phyloP scores from a whole-genome alignment of 2,329 filamentous ascomycete genomes.

The Colletotrichum siamense region DNA sequence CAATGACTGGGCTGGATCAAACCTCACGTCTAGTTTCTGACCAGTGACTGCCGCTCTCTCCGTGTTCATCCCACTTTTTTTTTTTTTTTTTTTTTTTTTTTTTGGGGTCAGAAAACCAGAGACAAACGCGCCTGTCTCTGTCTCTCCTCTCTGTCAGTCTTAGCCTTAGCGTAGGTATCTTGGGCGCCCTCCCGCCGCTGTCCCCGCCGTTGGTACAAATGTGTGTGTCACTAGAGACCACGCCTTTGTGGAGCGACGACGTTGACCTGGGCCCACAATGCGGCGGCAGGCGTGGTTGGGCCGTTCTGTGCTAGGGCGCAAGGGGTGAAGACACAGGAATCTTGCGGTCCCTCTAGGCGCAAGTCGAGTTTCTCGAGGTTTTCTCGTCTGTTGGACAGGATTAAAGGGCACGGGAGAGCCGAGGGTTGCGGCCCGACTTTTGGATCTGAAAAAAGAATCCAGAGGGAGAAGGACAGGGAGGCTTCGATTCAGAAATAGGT shows the following conservation, averaged over 20 bases:
- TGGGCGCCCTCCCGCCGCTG: neutral
- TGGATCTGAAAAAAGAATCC: conserved; percentile 10
- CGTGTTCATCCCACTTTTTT: conserved; percentile 10
- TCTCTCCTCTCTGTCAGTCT: neutral
- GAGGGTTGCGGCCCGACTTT: neutral
- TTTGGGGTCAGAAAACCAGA: neutral
- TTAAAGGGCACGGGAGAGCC: conserved; percentile 10
- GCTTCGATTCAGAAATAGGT: neutral
- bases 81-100: neutral
- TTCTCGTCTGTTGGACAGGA: conserved; percentile 15
- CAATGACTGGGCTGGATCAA: conserved; percentile 17
- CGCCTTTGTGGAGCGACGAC: neutral
- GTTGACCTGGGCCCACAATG: neutral
- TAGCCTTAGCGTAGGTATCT: neutral
- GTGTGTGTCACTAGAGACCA: neutral
- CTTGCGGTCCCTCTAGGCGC: neutral
- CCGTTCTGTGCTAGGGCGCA: neutral
- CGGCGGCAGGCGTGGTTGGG: neutral
- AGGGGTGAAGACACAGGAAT: conserved; percentile 12
- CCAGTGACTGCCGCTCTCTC: neutral
- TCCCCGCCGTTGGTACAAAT: neutral
- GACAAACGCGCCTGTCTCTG: neutral
- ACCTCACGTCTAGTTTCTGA: neutral
- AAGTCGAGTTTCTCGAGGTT: conserved; percentile 9
- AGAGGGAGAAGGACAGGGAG: conserved; percentile 21